phyloP scores from a whole-genome alignment of 495 filamentous ascomycete genomes.

The Xylaria acuta region DNA sequence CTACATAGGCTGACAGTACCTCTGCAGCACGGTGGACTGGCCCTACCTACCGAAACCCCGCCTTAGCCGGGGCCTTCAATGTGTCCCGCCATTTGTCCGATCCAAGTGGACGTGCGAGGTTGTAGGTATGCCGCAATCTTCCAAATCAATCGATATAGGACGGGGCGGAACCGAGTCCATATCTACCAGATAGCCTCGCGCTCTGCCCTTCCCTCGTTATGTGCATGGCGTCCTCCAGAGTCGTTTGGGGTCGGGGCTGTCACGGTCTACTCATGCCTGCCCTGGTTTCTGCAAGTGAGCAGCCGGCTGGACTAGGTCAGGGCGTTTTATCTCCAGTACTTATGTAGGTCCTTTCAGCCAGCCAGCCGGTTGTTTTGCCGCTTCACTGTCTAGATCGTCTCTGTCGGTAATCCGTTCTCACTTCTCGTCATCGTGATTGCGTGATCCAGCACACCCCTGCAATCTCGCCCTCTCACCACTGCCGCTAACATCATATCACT shows the following conservation, averaged over 20 bases:
- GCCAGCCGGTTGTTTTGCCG: conserved; percentile 13
- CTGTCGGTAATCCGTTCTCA: conserved; percentile 12
- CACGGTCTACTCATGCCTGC: not conserved
- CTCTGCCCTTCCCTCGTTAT: not conserved
- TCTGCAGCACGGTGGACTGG: not conserved
- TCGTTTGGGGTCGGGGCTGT: too few species aligned
- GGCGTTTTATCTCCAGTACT: not conserved
- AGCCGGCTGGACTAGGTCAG: not conserved
- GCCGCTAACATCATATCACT: conserved; percentile 20
- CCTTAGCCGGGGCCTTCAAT: not conserved
- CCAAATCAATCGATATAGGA: not conserved
- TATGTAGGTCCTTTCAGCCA: conserved; percentile 1
- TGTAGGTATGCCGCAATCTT: not conserved
- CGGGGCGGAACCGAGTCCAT: not conserved
- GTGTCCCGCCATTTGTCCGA: not conserved
- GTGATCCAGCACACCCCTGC: conserved; percentile 17
- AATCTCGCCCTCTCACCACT: conserved; percentile 12
- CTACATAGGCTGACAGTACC: conserved; percentile 6
- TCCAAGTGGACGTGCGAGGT: not conserved
- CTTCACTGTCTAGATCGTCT: conserved; percentile 1
- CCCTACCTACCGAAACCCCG: conserved; percentile 7
- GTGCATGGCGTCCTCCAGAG: not conserved
- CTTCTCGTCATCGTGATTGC: conserved; percentile 23
- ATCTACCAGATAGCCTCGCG: conserved; percentile 8
- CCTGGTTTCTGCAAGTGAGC: conserved; percentile 3